Conservation (phyloP, 768 basidiomycete species). For the Tremella fuciformis region DNA sequence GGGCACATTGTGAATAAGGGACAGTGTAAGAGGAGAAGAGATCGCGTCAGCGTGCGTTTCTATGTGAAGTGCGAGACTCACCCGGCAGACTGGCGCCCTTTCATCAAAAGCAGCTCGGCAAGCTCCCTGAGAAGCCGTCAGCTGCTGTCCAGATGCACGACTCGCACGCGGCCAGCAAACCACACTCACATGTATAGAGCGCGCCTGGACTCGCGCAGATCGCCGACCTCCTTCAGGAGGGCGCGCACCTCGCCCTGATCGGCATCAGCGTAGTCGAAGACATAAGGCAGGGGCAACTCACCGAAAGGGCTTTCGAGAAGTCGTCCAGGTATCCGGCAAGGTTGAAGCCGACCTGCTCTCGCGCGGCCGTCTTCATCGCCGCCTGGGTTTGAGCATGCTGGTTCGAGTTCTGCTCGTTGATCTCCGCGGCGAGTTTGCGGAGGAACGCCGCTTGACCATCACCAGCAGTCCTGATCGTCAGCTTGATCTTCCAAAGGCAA, state of each 20-base stretch:
- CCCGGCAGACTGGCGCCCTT: conserved; percentile 50
- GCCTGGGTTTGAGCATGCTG: conserved; percentile 47
- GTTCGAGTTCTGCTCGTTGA: conserved; percentile 50
- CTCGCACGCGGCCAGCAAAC: not conserved
- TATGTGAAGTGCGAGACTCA: conserved; percentile 16
- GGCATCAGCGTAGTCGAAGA: not conserved
- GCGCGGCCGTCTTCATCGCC: conserved; percentile 39
- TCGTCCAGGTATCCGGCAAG: conserved; percentile 51
- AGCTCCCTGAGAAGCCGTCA: conserved; percentile 35
- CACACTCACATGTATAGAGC: conserved; percentile 49
- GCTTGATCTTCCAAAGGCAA: conserved; percentile 1
- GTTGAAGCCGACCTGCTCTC: conserved; percentile 52
- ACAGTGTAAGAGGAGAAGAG: not conserved
- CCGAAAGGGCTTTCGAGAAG: conserved; percentile 50
- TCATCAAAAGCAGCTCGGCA: conserved; percentile 49
- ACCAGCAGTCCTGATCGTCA: conserved; percentile 32
- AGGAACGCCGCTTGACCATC: conserved; percentile 48
- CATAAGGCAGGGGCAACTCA: conserved; percentile 17
- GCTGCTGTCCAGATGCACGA: not conserved
- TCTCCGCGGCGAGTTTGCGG: conserved; percentile 45
- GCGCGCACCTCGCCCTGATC: conserved; percentile 46
- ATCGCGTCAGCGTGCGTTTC: not conserved
- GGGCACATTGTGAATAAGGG: conserved; percentile 1
- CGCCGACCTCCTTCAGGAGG: conserved; percentile 50
- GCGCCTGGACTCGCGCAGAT: conserved; percentile 46